phyloP scores from a whole-genome alignment of 352 stramenopile species.

The Pythium biforme region DNA sequence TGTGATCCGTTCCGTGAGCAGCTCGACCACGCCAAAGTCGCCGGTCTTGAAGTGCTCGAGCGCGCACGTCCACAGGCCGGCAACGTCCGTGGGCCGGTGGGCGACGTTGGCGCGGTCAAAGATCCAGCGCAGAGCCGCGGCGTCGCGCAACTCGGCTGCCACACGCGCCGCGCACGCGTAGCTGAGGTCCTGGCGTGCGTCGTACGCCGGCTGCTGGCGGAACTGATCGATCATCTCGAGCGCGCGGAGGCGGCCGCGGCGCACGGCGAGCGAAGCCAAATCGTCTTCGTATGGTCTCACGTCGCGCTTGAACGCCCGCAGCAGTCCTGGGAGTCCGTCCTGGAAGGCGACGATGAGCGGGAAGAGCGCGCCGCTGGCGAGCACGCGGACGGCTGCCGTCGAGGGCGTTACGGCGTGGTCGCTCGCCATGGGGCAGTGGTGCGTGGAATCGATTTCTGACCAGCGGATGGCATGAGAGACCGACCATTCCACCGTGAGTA shows the following conservation, averaged over 20 bases:
- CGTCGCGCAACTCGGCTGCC: too few species aligned
- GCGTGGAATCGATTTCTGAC: too few species aligned
- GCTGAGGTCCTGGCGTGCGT: background rate
- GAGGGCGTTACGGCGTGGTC: background rate
- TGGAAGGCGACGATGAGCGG: slow-evolving; percentile 6
- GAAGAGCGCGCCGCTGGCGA: background rate
- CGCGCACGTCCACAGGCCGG: too few species aligned
- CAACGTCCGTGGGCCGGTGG: too few species aligned
- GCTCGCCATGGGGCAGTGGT: too few species aligned
- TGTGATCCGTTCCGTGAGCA: too few species aligned
- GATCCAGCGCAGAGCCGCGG: too few species aligned
- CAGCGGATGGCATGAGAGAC: too few species aligned
- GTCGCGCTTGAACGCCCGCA: slow-evolving; percentile 4
- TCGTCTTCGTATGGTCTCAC: background rate
- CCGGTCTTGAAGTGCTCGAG: too few species aligned
- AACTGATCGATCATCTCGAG: slow-evolving; percentile 5
- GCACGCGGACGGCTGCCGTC: background rate
- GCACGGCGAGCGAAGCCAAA: background rate
- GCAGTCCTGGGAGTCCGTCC: background rate
- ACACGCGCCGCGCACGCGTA: background rate
- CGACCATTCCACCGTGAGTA: too few species aligned
- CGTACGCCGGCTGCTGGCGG: background rate
- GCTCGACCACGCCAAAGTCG: too few species aligned
- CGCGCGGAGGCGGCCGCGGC: background rate
- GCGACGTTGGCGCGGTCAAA: too few species aligned